Percentiles rank a stretch among this genome's conserved stretches.
These are phyloP conservation scores for Aristolochia californica DNA, from an alignment of 164 flowering plant genomes.

Conservation along the genomic window DNA sequence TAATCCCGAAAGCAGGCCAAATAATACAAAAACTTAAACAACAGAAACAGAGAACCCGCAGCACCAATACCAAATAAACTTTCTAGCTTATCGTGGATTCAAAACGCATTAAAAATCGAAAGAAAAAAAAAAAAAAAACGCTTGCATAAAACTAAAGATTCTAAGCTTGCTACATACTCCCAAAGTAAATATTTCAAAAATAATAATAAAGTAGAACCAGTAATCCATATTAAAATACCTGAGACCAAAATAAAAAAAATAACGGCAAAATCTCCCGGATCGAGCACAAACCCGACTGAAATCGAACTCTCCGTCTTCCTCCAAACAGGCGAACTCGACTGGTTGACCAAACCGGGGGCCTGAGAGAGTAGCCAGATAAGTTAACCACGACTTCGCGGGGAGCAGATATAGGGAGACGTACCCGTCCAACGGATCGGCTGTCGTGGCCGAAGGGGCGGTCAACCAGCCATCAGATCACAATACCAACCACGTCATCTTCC, in stretches of 20 bases:
- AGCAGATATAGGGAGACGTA: neutral
- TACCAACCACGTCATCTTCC: neutral
- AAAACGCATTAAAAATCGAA: too few relatives aligned
- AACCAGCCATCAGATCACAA: neutral
- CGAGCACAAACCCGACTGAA: neutral
- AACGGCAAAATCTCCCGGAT: neutral
- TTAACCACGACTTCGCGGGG: neutral
- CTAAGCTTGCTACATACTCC: neutral
- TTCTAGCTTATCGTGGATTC: too few relatives aligned
- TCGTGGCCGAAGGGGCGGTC: conserved; percentile 21
- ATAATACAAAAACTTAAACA: too few relatives aligned
- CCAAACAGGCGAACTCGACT: too few relatives aligned
- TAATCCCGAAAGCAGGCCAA: too few relatives aligned
- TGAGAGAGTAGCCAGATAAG: too few relatives aligned
- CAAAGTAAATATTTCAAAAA: neutral
- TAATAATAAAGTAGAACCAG: neutral
- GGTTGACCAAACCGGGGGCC: too few relatives aligned
- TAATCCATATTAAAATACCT: neutral
- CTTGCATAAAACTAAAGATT: too few relatives aligned
- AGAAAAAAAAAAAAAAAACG: too few relatives aligned
- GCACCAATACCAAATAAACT: too few relatives aligned
- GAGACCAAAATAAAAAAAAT: neutral
- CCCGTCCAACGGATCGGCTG: conserved; percentile 8
- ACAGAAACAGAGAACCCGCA: too few relatives aligned
- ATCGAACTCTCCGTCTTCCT: neutral